Evolutionary conservation across 768 basidiomycete genomes (phyloP).

Genomic region (Pluteus cervinus): DNA sequence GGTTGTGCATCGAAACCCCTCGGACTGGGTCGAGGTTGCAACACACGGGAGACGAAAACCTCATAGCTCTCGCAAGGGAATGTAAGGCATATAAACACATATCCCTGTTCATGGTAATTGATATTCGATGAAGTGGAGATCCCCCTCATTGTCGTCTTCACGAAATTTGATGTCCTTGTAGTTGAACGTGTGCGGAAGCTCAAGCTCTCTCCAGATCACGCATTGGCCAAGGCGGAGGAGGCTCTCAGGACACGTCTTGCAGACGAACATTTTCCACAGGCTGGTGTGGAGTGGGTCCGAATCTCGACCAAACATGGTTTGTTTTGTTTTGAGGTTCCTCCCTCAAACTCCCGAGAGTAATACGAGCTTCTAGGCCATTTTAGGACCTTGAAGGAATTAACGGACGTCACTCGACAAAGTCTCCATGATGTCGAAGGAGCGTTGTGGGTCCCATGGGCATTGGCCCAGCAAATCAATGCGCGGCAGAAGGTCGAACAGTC

Average conservation of each 20-base stretch:
- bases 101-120: background rate
- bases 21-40: constrained; percentile 11
- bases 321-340: no score
- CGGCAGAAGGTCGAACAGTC: constrained; percentile 9
- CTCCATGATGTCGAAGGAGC: constrained; percentile 1
- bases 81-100: constrained; percentile 4
- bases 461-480: constrained; percentile 10
- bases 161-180: constrained; percentile 24
- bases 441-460: constrained; percentile 9
- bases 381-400: constrained; percentile 6
- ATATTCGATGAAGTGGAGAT: constrained; percentile 11
- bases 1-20: constrained; percentile 21
- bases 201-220: no score
- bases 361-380: no score
- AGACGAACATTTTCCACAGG: no score
- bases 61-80: constrained; percentile 11
- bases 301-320: no score
- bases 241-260: no score
- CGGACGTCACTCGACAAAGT: constrained; percentile 1
- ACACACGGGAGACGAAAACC: constrained; percentile 18
- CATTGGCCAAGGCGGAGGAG: no score
- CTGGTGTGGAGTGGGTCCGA: no score
- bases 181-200: no score
- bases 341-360: no score
- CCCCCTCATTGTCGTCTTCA: constrained; percentile 24